These are phyloP conservation scores for Allium cepa DNA, from an alignment of 106 monocot genomes.

Conservation along the genomic window DNA sequence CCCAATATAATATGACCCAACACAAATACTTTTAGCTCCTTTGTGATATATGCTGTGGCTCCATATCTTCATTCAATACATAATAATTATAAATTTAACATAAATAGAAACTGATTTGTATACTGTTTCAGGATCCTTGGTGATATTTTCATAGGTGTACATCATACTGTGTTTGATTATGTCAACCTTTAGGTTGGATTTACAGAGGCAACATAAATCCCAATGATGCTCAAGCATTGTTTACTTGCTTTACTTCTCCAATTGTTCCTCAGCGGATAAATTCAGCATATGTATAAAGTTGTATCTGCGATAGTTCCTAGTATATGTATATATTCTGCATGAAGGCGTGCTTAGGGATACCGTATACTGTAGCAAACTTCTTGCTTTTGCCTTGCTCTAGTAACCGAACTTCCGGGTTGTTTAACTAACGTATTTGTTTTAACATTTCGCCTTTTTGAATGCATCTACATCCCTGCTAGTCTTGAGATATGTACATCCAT, in stretches of 20 bases:
- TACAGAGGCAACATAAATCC: constrained; percentile 52
- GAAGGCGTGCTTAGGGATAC: background rate
- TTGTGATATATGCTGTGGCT: too few species aligned
- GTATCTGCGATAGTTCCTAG: background rate
- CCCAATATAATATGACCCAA: too few species aligned
- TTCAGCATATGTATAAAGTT: too few species aligned
- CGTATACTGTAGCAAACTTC: background rate
- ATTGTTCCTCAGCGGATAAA: background rate
- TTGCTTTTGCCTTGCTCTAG: background rate
- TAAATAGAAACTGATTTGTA: background rate
- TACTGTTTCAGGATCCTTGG: constrained; percentile 16
- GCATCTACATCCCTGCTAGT: too few species aligned
- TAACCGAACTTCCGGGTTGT: too few species aligned
- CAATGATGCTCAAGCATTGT: background rate
- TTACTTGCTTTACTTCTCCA: background rate
- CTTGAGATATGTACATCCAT: too few species aligned
- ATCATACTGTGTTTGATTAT: constrained; percentile 78
- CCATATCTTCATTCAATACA: too few species aligned
- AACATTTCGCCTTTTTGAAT: too few species aligned
- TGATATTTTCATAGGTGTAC: constrained; percentile 77
- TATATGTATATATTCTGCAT: background rate
- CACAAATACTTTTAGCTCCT: too few species aligned
- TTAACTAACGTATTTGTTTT: too few species aligned
- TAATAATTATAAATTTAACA: background rate
- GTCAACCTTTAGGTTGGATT: constrained; percentile 64